These are phyloP conservation scores for Aspergillus funiculosus DNA, from an alignment of 495 filamentous ascomycete genomes.

Conservation along the genomic window DNA sequence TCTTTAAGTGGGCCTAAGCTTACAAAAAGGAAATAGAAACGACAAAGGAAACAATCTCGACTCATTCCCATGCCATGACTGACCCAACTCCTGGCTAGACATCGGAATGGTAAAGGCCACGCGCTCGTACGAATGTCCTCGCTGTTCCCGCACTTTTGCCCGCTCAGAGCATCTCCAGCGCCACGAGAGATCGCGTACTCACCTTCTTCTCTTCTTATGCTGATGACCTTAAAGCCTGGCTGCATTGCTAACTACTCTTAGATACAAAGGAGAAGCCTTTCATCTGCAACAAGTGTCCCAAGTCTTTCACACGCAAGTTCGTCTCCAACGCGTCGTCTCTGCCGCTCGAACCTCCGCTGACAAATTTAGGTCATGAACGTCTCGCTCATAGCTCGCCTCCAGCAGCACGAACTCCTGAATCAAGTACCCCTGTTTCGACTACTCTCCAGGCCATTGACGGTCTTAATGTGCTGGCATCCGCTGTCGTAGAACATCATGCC, in stretches of 20 bases:
- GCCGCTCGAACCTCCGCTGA: neutral
- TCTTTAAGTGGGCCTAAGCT: too few species aligned
- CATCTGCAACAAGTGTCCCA: conserved; percentile 32
- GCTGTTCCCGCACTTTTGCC: conserved; percentile 34
- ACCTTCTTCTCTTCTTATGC: neutral
- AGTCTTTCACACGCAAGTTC: conserved; percentile 40
- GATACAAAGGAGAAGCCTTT: conserved; percentile 44
- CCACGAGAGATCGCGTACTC: conserved; percentile 41
- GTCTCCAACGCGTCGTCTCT: conserved; percentile 3
- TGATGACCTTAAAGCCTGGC: neutral
- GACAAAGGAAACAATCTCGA: too few species aligned
- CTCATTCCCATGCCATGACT: too few species aligned
- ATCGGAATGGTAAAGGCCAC: conserved; percentile 18
- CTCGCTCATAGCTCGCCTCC: conserved; percentile 26
- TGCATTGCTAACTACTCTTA: conserved; percentile 17
- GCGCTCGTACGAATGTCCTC: conserved; percentile 35
- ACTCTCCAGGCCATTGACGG: conserved; percentile 24
- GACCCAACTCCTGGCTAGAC: too few species aligned
- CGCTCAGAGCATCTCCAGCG: conserved; percentile 41
- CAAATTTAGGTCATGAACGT: conserved; percentile 30
- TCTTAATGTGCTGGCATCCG: conserved; percentile 34
- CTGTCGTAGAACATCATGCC: conserved; percentile 26
- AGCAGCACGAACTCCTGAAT: conserved; percentile 14
- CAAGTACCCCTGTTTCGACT: conserved; percentile 20
- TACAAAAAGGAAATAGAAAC: too few species aligned